phyloP scores from a whole-genome alignment of 192 early-diverging fungal genomes.

The Coemansia guatemalensis region DNA sequence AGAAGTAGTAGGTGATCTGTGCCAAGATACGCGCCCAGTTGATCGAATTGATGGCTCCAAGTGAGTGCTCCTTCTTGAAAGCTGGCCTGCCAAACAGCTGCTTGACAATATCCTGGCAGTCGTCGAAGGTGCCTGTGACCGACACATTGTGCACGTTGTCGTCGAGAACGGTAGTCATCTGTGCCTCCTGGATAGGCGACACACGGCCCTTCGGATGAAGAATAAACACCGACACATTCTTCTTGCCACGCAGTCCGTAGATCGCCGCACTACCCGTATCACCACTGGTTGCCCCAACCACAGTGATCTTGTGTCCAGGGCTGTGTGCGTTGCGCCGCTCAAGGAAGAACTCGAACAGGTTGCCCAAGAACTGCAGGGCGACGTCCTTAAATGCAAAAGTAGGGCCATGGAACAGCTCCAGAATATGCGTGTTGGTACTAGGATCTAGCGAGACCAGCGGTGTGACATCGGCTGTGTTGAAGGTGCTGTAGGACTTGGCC shows the following conservation, averaged over 20 bases:
- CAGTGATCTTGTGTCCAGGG: constrained; percentile 64
- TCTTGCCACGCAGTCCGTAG: constrained; percentile 91
- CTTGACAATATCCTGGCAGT: constrained; percentile 97
- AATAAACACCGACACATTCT: constrained; percentile 91
- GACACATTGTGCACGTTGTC: constrained; percentile 91
- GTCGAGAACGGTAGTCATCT: constrained; percentile 97
- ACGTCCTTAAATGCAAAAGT: constrained; percentile 99
- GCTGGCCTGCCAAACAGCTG: constrained; percentile 74
- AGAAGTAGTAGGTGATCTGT: constrained; percentile 95
- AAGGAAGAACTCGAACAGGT: constrained; percentile 98
- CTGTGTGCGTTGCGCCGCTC: constrained; percentile 61
- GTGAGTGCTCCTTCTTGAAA: constrained; percentile 73
- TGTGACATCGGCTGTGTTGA: constrained; percentile 72
- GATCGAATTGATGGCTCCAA: constrained; percentile 98
- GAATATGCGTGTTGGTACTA: constrained; percentile 39
- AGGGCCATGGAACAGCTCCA: constrained; percentile 96
- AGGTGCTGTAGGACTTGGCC: constrained; percentile 74
- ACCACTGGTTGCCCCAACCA: constrained; percentile 94
- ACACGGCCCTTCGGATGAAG: constrained; percentile 88
- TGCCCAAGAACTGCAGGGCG: constrained; percentile 93
- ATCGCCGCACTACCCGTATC: constrained; percentile 99
- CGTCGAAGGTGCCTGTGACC: constrained; percentile 95
- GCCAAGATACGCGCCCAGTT: constrained; percentile 98
- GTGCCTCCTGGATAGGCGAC: constrained; percentile 93
- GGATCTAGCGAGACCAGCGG: constrained; percentile 63